Percentiles rank a stretch among this genome's conserved stretches.
Conservation (phyloP, 2,329 filamentous ascomycete genomes). For the Colletotrichum limetticola region DNA sequence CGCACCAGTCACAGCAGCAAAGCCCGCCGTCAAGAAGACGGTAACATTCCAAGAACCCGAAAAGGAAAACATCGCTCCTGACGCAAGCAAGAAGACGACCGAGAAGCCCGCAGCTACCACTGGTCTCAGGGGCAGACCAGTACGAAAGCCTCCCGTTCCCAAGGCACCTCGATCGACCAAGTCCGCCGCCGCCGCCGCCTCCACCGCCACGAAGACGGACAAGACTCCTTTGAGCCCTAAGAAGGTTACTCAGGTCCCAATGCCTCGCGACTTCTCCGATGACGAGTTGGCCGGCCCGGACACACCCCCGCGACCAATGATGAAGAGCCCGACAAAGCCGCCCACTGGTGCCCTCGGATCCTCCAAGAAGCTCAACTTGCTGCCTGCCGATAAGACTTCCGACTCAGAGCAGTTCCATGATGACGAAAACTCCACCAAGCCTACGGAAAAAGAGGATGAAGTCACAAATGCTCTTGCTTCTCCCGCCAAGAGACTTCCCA, state of each 20-base stretch:
- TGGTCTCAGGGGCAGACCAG: constrained; percentile 54
- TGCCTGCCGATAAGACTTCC: constrained; percentile 26
- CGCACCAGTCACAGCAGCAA: constrained; percentile 45
- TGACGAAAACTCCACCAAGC: constrained; percentile 30
- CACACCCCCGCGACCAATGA: constrained; percentile 61
- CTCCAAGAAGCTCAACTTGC: constrained; percentile 49
- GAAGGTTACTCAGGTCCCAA: constrained; percentile 69
- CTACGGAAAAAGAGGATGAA: constrained; percentile 23
- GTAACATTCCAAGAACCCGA: constrained; percentile 73
- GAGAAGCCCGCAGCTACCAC: constrained; percentile 40
- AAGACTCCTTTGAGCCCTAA: constrained; percentile 71
- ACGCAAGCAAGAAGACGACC: constrained; percentile 47
- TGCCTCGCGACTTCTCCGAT: constrained; percentile 63
- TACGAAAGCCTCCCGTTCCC: constrained; percentile 55
- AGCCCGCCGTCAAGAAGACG: constrained; percentile 65
- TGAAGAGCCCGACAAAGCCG: constrained; percentile 67
- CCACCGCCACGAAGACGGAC: constrained; percentile 45
- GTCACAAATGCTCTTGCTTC: constrained; percentile 57
- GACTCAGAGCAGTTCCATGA: constrained; percentile 36
- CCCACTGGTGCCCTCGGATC: constrained; percentile 44
- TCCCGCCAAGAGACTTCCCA: constrained; percentile 64
- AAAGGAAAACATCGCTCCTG: constrained; percentile 70
- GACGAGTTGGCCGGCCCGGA: constrained; percentile 68
- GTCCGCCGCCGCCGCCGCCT: constrained; percentile 37
- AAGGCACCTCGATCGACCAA: constrained; percentile 42